phyloP scores from a whole-genome alignment of 768 basidiomycete genomes.

The Panus rudis region DNA sequence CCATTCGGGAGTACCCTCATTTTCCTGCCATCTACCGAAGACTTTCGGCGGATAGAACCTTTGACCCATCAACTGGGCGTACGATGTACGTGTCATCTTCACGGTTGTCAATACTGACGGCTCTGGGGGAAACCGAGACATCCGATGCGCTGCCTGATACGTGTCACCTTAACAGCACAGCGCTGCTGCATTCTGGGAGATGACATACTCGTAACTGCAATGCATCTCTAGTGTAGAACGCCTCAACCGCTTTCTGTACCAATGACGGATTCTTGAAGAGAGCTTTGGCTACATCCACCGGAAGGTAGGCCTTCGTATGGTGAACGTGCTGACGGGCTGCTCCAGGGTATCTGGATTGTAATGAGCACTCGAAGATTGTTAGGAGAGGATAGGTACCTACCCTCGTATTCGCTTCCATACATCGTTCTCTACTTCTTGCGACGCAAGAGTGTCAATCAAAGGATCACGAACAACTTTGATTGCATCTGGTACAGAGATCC shows the following conservation, averaged over 20 bases:
- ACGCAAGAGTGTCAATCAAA: slow-evolving; percentile 49
- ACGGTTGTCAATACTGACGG: slow-evolving; percentile 55
- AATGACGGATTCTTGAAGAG: slow-evolving; percentile 57
- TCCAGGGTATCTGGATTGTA: slow-evolving; percentile 55
- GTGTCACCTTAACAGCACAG: background rate
- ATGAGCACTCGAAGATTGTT: background rate
- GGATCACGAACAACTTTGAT: slow-evolving; percentile 53
- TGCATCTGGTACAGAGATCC: slow-evolving; percentile 55
- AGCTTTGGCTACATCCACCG: slow-evolving; percentile 70
- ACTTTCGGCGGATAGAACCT: slow-evolving; percentile 87
- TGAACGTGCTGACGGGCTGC: slow-evolving; percentile 66
- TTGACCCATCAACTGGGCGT: slow-evolving; percentile 89
- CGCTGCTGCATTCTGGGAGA: too few relatives aligned
- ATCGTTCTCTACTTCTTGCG: slow-evolving; percentile 49
- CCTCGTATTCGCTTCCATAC: slow-evolving; percentile 68
- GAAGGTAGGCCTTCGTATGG: slow-evolving; percentile 70
- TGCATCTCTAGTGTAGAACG: slow-evolving; percentile 94
- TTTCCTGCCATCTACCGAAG: slow-evolving; percentile 69
- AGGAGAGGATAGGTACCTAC: slow-evolving; percentile 26
- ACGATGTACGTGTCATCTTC: slow-evolving; percentile 82
- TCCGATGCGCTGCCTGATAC: slow-evolving; percentile 77
- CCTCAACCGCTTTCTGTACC: slow-evolving; percentile 81
- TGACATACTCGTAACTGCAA: slow-evolving; percentile 73
- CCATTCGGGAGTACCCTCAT: slow-evolving; percentile 59
- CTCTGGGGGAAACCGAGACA: slow-evolving; percentile 83